Percentiles rank a stretch among this genome's conserved stretches.
phyloP scores from a whole-genome alignment of 805 yeast species.

The Pichia nanzhaoensis region DNA sequence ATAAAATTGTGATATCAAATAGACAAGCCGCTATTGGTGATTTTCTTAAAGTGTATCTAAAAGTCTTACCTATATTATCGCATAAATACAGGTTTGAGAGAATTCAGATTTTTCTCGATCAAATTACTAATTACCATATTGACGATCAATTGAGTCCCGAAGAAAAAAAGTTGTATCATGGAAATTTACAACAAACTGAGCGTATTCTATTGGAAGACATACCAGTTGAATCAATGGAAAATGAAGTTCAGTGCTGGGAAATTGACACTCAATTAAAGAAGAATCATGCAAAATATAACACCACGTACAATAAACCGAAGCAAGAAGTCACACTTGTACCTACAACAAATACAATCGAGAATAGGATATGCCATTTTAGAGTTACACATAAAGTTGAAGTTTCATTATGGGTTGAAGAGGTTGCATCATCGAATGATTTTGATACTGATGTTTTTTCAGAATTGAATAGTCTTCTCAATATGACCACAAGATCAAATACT shows the following conservation, averaged over 20 bases:
- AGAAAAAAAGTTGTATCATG: constrained; percentile 2
- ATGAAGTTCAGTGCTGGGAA: constrained; percentile 7
- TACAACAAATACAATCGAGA: constrained; percentile 13
- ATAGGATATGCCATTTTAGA: constrained; percentile 17
- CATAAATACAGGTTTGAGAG: constrained; percentile 17
- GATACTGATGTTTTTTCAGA: constrained; percentile 4
- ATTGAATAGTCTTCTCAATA: constrained; percentile 10
- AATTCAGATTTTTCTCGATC: constrained; percentile 20
- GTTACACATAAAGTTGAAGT: constrained; percentile 20
- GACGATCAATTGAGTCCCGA: neutral
- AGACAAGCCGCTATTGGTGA: constrained; percentile 18
- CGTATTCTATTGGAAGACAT: constrained; percentile 15
- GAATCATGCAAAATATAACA: constrained; percentile 5
- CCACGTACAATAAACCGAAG: neutral
- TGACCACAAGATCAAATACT: constrained; percentile 9
- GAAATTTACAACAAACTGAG: constrained; percentile 13
- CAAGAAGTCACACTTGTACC: constrained; percentile 16
- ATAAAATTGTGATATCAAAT: constrained; percentile 20
- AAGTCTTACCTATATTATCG: constrained; percentile 22
- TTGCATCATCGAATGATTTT: neutral
- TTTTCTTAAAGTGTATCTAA: constrained; percentile 14
- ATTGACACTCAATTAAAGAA: constrained; percentile 9
- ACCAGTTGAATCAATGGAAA: constrained; percentile 2
- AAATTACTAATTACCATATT: constrained; percentile 17
- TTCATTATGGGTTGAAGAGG: constrained; percentile 10